Evolutionary conservation across 2,329 filamentous ascomycete genomes (phyloP).

Genomic region (Fusarium cicatricum): DNA sequence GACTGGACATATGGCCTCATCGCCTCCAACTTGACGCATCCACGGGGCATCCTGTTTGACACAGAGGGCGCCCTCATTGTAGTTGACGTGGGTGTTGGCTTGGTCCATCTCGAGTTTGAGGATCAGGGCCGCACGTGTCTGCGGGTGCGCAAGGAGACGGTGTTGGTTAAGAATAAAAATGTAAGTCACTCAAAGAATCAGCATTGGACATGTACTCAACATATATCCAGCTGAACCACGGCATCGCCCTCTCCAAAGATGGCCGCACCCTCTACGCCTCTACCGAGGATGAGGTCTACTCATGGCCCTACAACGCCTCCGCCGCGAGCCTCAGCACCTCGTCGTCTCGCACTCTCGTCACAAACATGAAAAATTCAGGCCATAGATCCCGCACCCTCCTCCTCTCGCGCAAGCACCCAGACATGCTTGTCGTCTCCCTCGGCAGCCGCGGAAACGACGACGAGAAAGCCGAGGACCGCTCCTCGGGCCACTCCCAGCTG

Average conservation of each 20-base stretch:
- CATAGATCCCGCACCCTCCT: constrained; percentile 74
- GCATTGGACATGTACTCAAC: constrained; percentile 1
- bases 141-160: constrained; percentile 47
- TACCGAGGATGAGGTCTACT: constrained; percentile 63
- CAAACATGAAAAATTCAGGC: constrained; percentile 68
- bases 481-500: constrained; percentile 71
- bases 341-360: constrained; percentile 61
- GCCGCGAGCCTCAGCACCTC: constrained; percentile 53
- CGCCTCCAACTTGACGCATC: constrained; percentile 51
- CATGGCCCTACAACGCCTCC: constrained; percentile 70
- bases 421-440: constrained; percentile 69
- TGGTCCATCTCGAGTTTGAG: constrained; percentile 51
- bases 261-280: constrained; percentile 66
- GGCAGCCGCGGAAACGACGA: constrained; percentile 73
- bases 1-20: constrained; percentile 57
- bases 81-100: constrained; percentile 53
- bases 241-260: constrained; percentile 61
- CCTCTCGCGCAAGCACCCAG: constrained; percentile 62
- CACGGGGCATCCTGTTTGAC: constrained; percentile 58
- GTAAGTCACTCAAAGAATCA: constrained; percentile 40
- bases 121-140: constrained; percentile 55
- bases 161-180: constrained; percentile 46
- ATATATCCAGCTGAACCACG: constrained; percentile 61
- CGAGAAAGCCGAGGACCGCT: constrained; percentile 55
- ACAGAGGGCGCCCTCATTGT: constrained; percentile 55